These are phyloP conservation scores for Pyricularia sp. DNA, from an alignment of 2,329 filamentous ascomycete species.

Conservation along the genomic window DNA sequence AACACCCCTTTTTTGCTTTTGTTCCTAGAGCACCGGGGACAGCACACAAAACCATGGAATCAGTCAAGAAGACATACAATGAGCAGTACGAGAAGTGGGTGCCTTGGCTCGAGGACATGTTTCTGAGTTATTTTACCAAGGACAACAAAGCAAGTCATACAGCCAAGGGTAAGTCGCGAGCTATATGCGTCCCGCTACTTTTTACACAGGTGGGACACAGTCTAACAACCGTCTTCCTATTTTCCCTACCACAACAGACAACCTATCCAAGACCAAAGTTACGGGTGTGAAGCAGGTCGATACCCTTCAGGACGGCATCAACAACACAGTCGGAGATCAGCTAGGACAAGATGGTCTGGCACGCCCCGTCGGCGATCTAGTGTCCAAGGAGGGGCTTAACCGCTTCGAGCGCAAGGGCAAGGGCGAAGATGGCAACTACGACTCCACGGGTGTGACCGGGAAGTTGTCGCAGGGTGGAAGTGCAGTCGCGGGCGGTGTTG, in stretches of 20 bases:
- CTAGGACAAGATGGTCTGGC: slow-evolving; percentile 59
- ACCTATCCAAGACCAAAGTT: slow-evolving; percentile 60
- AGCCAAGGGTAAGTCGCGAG: slow-evolving; percentile 45
- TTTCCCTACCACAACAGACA: slow-evolving; percentile 33
- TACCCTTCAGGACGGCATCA: slow-evolving; percentile 56
- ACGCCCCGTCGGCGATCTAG: slow-evolving; percentile 52
- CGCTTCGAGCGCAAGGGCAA: slow-evolving; percentile 54
- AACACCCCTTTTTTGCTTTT: no score
- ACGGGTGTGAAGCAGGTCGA: slow-evolving; percentile 59
- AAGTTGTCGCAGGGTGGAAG: slow-evolving; percentile 18
- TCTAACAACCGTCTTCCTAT: neutral
- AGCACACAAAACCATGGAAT: slow-evolving; percentile 32
- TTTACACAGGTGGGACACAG: neutral
- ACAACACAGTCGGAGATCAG: slow-evolving; percentile 53
- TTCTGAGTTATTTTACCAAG: slow-evolving; percentile 63
- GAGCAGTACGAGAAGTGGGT: slow-evolving; percentile 66
- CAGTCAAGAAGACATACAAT: slow-evolving; percentile 56
- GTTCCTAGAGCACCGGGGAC: no score
- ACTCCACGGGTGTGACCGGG: slow-evolving; percentile 8
- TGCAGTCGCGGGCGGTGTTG: slow-evolving; percentile 16
- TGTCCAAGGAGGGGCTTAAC: slow-evolving; percentile 57
- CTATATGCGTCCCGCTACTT: neutral
- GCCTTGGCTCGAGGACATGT: slow-evolving; percentile 67
- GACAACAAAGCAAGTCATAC: slow-evolving; percentile 69
- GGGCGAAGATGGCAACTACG: slow-evolving; percentile 47